Percentiles rank a stretch among this genome's conserved stretches.
Evolutionary conservation across 164 flowering plant species (phyloP).

Genomic region (Vitis riparia): DNA sequence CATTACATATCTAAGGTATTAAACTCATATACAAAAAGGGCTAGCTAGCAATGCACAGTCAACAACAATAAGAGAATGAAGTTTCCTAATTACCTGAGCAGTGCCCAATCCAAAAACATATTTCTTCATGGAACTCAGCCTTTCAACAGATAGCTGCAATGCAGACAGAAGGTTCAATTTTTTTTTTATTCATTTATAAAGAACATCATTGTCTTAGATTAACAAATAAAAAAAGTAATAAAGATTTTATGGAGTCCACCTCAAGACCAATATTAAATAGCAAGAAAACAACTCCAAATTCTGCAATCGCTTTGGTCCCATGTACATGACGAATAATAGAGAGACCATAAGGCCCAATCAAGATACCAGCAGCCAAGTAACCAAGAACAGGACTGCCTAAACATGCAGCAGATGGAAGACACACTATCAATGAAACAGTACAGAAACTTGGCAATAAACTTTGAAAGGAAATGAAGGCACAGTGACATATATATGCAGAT

Average conservation of each 20-base stretch:
- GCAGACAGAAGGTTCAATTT: conserved; percentile 9
- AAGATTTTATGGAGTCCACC: conserved; percentile 43
- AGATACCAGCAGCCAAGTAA: conserved; percentile 96
- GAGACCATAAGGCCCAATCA: conserved; percentile 99
- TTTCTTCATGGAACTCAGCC: conserved; percentile 99
- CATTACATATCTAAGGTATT: conserved; percentile 3
- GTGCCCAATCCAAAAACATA: conserved; percentile 99
- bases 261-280: conserved; percentile 99
- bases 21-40: conserved; percentile 2
- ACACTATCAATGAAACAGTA: conserved; percentile 1
- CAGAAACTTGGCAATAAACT: background rate
- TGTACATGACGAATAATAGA: conserved; percentile 97
- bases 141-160: conserved; percentile 97
- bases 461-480: background rate
- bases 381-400: conserved; percentile 99
- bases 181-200: background rate
- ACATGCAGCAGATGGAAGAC: conserved; percentile 28
- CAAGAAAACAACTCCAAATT: conserved; percentile 99
- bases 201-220: background rate
- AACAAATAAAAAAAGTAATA: background rate
- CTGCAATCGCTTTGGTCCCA: conserved; percentile 98
- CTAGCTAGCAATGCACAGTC: background rate
- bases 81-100: conserved; percentile 74
- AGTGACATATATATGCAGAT: background rate
- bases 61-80: background rate